These are phyloP conservation scores for Parascedosporium putredinis DNA, from an alignment of 2,329 filamentous ascomycete genomes.

Conservation along the genomic window DNA sequence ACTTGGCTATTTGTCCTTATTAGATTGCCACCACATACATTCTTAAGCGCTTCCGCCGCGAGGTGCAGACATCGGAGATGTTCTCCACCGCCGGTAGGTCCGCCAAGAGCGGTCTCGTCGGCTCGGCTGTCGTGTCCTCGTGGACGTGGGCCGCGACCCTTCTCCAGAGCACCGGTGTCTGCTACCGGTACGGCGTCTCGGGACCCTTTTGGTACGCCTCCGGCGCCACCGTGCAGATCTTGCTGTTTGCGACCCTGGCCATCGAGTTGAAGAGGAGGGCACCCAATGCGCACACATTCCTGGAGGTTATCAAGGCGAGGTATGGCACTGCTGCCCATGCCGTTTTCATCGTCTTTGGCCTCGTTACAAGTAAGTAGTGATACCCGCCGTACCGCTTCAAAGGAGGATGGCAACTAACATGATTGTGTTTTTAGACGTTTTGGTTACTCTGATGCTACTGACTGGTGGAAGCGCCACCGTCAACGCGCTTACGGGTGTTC, in stretches of 20 bases:
- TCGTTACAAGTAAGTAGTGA: conserved; percentile 52
- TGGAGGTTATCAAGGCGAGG: conserved; percentile 72
- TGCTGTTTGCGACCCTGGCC: conserved; percentile 80
- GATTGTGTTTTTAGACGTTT: conserved; percentile 42
- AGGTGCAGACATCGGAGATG: conserved; percentile 84
- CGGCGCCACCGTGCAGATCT: conserved; percentile 74
- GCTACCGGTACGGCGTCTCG: conserved; percentile 65
- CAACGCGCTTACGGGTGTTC: conserved; percentile 29
- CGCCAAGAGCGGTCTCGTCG: conserved; percentile 80
- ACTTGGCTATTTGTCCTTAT: background rate
- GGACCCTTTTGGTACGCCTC: conserved; percentile 52
- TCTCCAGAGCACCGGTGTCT: conserved; percentile 69
- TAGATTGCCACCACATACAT: conserved; percentile 59
- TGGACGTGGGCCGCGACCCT: conserved; percentile 91
- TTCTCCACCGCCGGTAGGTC: conserved; percentile 86
- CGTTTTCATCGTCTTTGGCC: conserved; percentile 71
- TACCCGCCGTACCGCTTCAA: no score
- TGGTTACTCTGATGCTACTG: conserved; percentile 82
- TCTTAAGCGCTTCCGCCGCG: conserved; percentile 49
- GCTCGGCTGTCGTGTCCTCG: conserved; percentile 83
- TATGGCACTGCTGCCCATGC: conserved; percentile 64
- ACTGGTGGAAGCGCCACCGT: conserved; percentile 63
- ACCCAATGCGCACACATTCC: conserved; percentile 76
- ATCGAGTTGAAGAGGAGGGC: conserved; percentile 82
- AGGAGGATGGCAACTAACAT: background rate